Percentiles rank a stretch among this genome's conserved stretches.
Evolutionary conservation across 305 asterid species (phyloP).

Genomic region (Fraxinus angustifolia): DNA sequence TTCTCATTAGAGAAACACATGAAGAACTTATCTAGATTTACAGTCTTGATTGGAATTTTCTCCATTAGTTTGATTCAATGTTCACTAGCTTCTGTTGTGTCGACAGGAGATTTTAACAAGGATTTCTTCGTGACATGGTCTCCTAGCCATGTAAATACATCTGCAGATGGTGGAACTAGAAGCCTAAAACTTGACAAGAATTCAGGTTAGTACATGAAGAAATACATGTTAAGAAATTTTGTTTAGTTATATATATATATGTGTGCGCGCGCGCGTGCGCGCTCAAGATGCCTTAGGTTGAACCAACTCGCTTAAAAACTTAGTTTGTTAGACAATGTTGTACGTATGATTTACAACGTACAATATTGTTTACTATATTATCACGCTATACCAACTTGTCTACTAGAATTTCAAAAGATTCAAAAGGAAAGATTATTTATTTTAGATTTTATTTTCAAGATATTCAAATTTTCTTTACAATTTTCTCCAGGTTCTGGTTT

Average conservation of each 20-base stretch:
- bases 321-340: not conserved
- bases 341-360: not conserved
- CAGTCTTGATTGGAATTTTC: conserved; percentile 17
- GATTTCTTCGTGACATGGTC: conserved; percentile 84
- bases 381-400: not conserved
- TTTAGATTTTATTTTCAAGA: not conserved
- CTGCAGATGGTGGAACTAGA: conserved; percentile 60
- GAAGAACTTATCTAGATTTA: conserved; percentile 15
- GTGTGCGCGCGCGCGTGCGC: no score
- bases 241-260: not conserved
- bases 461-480: not conserved
- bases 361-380: not conserved
- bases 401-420: not conserved
- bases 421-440: not conserved
- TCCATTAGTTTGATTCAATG: conserved; percentile 13
- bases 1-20: conserved; percentile 4
- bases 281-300: not conserved
- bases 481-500: conserved; percentile 54
- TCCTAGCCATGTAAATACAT: conserved; percentile 71
- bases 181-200: conserved; percentile 56
- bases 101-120: conserved; percentile 74
- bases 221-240: not conserved
- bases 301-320: not conserved
- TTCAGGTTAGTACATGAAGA: conserved; percentile 43
- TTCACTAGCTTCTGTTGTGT: conserved; percentile 57